phyloP scores from a whole-genome alignment of 176 grass and related monocot species.

The Carex parvula region DNA sequence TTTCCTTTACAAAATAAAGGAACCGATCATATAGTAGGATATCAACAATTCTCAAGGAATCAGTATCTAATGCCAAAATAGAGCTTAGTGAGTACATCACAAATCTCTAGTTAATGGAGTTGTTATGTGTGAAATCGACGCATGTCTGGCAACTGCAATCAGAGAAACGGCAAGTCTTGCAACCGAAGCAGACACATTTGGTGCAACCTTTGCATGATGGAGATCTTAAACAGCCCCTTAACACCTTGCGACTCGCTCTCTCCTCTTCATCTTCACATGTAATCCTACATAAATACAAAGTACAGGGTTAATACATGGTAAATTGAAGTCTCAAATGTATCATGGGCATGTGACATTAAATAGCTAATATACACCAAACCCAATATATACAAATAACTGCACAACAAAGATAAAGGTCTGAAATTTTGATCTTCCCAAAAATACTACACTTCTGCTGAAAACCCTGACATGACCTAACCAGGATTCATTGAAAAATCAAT shows the following conservation, averaged over 20 bases:
- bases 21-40: constrained; percentile 28
- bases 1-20: constrained; percentile 9
- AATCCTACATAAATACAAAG: constrained; percentile 31
- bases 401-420: not conserved
- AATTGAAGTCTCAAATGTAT: not conserved
- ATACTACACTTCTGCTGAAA: not conserved
- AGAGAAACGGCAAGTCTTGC: constrained; percentile 78
- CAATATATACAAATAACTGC: too few species aligned
- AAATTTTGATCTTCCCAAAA: too few species aligned
- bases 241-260: constrained; percentile 78
- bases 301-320: not conserved
- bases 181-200: constrained; percentile 93
- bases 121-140: constrained; percentile 75
- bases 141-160: constrained; percentile 94
- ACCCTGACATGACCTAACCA: not conserved
- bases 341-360: not conserved
- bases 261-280: constrained; percentile 85
- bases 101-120: not conserved
- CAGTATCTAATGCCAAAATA: not conserved
- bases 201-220: constrained; percentile 78
- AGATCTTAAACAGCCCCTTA: constrained; percentile 57
- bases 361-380: not conserved
- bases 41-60: constrained; percentile 22
- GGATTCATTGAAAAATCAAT: not conserved
- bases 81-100: not conserved